Conservation (phyloP, 306 rosid genomes). For the Prinsepia uniflora region DNA sequence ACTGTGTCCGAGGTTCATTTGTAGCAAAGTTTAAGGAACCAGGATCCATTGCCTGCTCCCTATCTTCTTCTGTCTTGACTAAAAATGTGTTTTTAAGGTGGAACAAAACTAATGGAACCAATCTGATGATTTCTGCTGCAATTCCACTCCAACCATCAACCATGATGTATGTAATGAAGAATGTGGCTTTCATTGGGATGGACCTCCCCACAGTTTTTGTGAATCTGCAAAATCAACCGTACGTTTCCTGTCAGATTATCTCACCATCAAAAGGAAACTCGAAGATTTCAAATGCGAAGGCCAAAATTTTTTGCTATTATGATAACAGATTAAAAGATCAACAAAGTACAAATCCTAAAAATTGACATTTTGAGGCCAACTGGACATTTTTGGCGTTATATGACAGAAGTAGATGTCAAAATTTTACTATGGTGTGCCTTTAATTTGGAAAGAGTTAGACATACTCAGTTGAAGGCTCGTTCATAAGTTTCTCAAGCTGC, state of each 20-base stretch:
- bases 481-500: slow-evolving; percentile 55
- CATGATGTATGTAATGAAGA: slow-evolving; percentile 90
- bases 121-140: slow-evolving; percentile 76
- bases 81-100: slow-evolving; percentile 82
- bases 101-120: slow-evolving; percentile 53
- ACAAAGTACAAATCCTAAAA: neutral
- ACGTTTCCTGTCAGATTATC: slow-evolving; percentile 22
- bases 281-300: neutral
- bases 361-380: neutral
- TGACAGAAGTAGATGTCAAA: too few species aligned
- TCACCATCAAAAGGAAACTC: slow-evolving; percentile 15
- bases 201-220: slow-evolving; percentile 73
- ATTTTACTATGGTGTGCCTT: too few species aligned
- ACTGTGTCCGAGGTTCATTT: slow-evolving; percentile 81
- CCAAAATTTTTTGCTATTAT: neutral
- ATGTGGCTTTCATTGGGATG: slow-evolving; percentile 92
- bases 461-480: slow-evolving; percentile 65
- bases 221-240: slow-evolving; percentile 47
- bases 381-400: too few species aligned
- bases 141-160: slow-evolving; percentile 95
- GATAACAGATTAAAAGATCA: neutral
- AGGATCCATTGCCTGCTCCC: slow-evolving; percentile 77
- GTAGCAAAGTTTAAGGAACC: slow-evolving; percentile 64
- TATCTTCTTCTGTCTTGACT: slow-evolving; percentile 82
- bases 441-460: slow-evolving; percentile 3